phyloP scores from a whole-genome alignment of 2,329 filamentous ascomycete species.

The Sporothrix schenckii region DNA sequence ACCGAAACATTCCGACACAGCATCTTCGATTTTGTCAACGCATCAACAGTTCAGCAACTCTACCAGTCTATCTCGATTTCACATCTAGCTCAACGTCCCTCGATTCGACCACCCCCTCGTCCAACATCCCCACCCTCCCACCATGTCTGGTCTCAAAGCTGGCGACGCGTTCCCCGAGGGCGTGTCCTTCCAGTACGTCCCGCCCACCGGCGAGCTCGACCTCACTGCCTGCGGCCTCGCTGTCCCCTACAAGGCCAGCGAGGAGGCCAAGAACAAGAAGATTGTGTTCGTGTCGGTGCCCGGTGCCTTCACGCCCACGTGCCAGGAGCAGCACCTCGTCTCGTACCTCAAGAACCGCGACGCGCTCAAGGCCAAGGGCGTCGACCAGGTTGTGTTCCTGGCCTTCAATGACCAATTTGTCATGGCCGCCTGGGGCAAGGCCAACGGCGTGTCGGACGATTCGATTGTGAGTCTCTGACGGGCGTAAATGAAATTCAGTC shows the following conservation, averaged over 20 bases:
- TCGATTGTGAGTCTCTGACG: conserved; percentile 51
- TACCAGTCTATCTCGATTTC: background rate
- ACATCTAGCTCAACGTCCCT: background rate
- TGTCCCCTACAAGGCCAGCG: conserved; percentile 20
- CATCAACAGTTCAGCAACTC: background rate
- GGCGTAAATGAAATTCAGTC: too few species aligned
- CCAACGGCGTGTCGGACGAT: conserved; percentile 75
- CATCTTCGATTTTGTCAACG: background rate
- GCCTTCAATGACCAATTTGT: conserved; percentile 85
- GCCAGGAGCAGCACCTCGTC: conserved; percentile 78
- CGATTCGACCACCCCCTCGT: background rate
- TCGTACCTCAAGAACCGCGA: conserved; percentile 74
- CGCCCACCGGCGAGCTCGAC: conserved; percentile 12
- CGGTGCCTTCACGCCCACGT: conserved; percentile 84
- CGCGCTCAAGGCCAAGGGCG: conserved; percentile 75
- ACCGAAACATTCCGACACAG: background rate
- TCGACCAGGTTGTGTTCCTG: conserved; percentile 79
- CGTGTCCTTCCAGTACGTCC: conserved; percentile 9
- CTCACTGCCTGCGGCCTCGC: conserved; percentile 10
- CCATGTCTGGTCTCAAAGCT: conserved; percentile 2
- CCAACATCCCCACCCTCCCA: background rate
- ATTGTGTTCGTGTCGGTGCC: conserved; percentile 59
- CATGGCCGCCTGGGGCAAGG: conserved; percentile 89
- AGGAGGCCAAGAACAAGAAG: conserved; percentile 48
- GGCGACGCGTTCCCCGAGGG: conserved; percentile 19